These are phyloP conservation scores for Diaporthe sp. DNA, from an alignment of 2,329 filamentous ascomycete genomes.

Conservation along the genomic window DNA sequence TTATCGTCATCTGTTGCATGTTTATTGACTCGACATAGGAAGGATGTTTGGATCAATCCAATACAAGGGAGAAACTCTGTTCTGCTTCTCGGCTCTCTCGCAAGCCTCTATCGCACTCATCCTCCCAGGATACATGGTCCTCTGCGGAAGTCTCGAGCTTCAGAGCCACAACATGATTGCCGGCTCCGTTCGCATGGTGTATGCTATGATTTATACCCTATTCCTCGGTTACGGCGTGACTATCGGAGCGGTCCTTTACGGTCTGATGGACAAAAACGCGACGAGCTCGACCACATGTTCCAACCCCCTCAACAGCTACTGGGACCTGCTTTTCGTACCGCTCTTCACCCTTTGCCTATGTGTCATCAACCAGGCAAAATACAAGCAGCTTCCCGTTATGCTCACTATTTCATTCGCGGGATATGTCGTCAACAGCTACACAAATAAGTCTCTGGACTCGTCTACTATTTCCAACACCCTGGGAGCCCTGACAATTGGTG, in stretches of 20 bases:
- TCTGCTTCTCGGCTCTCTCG: conserved; percentile 80
- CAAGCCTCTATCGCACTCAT: conserved; percentile 84
- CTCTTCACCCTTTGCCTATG: conserved; percentile 76
- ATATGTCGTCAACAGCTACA: conserved; percentile 83
- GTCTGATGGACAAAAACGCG: conserved; percentile 69
- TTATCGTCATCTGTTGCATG: background rate
- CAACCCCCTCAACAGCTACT: conserved; percentile 62
- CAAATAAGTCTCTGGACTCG: conserved; percentile 75
- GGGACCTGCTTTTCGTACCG: conserved; percentile 71
- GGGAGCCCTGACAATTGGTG: conserved; percentile 81
- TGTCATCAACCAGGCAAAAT: conserved; percentile 79
- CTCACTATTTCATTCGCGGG: conserved; percentile 79
- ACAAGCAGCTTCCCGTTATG: conserved; percentile 84
- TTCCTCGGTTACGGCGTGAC: conserved; percentile 82
- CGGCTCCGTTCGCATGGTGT: conserved; percentile 80
- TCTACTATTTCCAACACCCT: conserved; percentile 83
- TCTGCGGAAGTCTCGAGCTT: conserved; percentile 69
- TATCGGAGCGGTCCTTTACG: conserved; percentile 74
- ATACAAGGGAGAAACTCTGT: conserved; percentile 61
- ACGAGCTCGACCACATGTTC: conserved; percentile 61
- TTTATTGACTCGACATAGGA: conserved; percentile 49
- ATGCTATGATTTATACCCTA: conserved; percentile 80
- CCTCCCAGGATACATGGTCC: conserved; percentile 78
- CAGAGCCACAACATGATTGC: conserved; percentile 78
- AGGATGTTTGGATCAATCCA: conserved; percentile 77